Evolutionary conservation across 179 eudicot species (phyloP).

Genomic region (Silene vulgaris): DNA sequence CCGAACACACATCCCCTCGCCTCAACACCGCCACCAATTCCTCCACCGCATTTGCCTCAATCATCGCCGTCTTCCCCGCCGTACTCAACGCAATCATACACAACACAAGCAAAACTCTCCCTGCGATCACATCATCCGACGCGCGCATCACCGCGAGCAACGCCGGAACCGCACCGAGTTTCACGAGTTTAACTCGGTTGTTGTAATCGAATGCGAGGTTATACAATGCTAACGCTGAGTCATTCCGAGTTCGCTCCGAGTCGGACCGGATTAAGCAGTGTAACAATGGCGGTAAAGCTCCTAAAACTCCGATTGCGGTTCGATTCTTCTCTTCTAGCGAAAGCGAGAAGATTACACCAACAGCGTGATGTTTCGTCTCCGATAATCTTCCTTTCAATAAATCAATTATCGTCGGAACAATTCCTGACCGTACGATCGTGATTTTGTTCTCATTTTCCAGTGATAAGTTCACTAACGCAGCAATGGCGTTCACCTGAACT

Average conservation of each 20-base stretch:
- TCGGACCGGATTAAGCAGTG: conserved; percentile 61
- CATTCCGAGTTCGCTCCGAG: conserved; percentile 61
- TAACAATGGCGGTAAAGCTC: conserved; percentile 67
- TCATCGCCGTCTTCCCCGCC: conserved; percentile 72
- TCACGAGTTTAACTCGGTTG: conserved; percentile 64
- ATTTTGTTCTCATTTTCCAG: conserved; percentile 63
- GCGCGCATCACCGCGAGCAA: conserved; percentile 42
- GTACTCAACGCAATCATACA: conserved; percentile 62
- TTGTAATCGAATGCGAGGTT: conserved; percentile 58
- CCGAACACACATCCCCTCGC: conserved; percentile 33
- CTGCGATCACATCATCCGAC: conserved; percentile 36
- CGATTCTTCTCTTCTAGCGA: conserved; percentile 74
- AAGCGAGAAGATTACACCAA: conserved; percentile 75
- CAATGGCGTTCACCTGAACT: conserved; percentile 69
- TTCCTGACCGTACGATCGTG: conserved; percentile 71
- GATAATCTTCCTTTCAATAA: conserved; percentile 45
- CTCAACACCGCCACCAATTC: conserved; percentile 51
- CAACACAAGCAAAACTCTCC: conserved; percentile 58
- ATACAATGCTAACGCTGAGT: conserved; percentile 75
- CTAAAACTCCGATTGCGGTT: conserved; percentile 77
- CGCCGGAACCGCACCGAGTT: conserved; percentile 53
- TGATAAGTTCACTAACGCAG: conserved; percentile 70
- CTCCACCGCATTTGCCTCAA: conserved; percentile 72
- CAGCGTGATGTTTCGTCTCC: conserved; percentile 78
- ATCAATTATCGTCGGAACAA: conserved; percentile 57